Evolutionary conservation across 2,329 filamentous ascomycete species (phyloP), one percentile per base, ranked within the genome.

Genomic region (Venturiaceae sp.): DNA sequence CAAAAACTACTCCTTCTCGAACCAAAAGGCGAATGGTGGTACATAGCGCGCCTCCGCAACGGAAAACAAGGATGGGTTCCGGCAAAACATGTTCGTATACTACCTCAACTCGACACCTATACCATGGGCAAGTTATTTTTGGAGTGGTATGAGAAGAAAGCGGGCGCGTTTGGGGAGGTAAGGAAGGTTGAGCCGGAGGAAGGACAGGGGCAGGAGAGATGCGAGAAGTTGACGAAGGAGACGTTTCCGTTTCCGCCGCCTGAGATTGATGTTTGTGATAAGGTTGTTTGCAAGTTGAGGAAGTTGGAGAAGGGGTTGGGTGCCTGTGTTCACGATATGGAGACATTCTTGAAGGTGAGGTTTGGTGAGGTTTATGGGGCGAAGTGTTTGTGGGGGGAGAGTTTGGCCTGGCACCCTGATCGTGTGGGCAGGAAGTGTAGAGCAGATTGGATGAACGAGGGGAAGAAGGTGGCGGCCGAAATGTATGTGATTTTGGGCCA

Each of bases 21-120:
- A 47, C 28, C 37, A 3, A 53, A 60, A 32, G 55, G 58, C 13
- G 53, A 52, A 7, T 58, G 54, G 54, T 60, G 58, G 58, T 60
- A 33, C 33, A 5, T 58, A 19, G 58, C 47, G 23, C 55, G 66
- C 26, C 34, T 23, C 53, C 16, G 16, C 33, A 44, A 66, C 64
- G 33, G 66, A 63, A 58, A 62, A 64, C 58, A 68, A 67, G 60
- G 66, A 63, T 33, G 66, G 66, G 1, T 69, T 7, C 41, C 41
- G 2, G 26, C 30, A n/a, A 21, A 44, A 7, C 28, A 19, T 11
- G 21, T 39, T 14, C 33, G 30, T 4, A 32, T 46, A 23, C 21
- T 32, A 44, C 36, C 54, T 7, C 54, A 56, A 44, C 52, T 28
- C 11, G 52, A 39, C 32, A 1, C 32, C 6, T 23, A 34, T 13